Base-by-base conservation (phyloP, 2,329 filamentous ascomycete genomes). In the Onygena corvina region DNA sequence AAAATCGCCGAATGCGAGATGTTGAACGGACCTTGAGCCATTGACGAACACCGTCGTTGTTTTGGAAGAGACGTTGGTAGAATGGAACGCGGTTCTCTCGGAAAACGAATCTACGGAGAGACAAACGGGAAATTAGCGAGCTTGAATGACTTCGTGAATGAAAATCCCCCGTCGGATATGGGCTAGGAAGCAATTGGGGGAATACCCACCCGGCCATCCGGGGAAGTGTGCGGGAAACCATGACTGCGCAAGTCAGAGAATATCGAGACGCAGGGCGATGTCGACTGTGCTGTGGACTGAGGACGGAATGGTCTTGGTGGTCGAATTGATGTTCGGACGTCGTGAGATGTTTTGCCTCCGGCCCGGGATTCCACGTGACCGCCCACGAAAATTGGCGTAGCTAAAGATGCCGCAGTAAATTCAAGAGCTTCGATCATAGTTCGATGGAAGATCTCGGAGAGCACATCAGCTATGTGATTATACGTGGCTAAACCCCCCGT, bases 41-140 rank as follows among this genome's bases (percentile, higher is more conserved):
- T 64, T 78, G 74, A 65, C 80, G 73, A 62, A 80, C 67, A 59
- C 80, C 79, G 63, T 83, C 80, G 64, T 82, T 70, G 55, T 70
- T 73, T 69, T 83, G 80, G 71, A 79, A 80, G 45, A 81, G 71
- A 58, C 76, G 72, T 70, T 84, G 80, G 71, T 81, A 84, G 59
- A 76, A 68, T 48, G 80, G 77, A 56, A 84, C 81, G 59, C 76
- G 74, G 73, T 84, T 84, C 67, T 78, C 72, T 66, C 80, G 80
- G 73, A 75, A 74, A 61, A 83, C 62, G 57, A 71, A 72, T 54
- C 73, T 74, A 56, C 38, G 52, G 5, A 34, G 12, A 21, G 29
- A 20, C 25, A 42, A 42, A 16, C 18, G n/a, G 12, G 25, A 31
- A 9, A 8, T 40, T 48, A 47, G 33, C 47, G 27, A 34, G 44